Evolutionary conservation across 2,329 filamentous ascomycete species (phyloP).

Genomic region (Xylaria sp.): DNA sequence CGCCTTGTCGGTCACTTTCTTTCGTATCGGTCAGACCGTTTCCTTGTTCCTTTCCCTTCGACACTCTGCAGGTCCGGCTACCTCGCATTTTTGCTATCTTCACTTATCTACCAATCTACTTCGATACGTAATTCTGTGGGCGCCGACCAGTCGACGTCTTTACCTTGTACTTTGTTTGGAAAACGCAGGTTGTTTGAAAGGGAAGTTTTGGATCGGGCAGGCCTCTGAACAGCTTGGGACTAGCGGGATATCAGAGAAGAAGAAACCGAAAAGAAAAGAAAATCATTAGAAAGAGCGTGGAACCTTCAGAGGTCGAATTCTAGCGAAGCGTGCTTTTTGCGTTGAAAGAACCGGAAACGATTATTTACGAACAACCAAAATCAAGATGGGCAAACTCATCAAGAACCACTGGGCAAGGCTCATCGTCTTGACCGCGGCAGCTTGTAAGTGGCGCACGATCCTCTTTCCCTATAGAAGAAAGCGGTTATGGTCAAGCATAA

Average conservation of each 20-base stretch:
- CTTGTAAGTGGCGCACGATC: slow-evolving; percentile 52
- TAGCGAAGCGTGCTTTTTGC: slow-evolving; percentile 27
- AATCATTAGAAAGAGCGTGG: slow-evolving; percentile 37
- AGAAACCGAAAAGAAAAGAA: slow-evolving; percentile 13
- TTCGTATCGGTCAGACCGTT: slow-evolving; percentile 53
- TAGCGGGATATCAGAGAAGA: slow-evolving; percentile 20
- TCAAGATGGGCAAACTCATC: slow-evolving; percentile 92
- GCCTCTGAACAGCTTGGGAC: slow-evolving; percentile 38
- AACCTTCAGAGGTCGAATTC: slow-evolving; percentile 37
- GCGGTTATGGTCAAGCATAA: not conserved
- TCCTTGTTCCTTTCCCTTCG: slow-evolving; percentile 46
- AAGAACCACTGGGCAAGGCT: slow-evolving; percentile 99
- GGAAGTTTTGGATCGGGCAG: slow-evolving; percentile 27
- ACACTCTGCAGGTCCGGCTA: slow-evolving; percentile 64
- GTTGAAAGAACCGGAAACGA: slow-evolving; percentile 23
- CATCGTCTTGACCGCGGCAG: slow-evolving; percentile 85
- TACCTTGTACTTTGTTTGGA: slow-evolving; percentile 37
- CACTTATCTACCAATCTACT: slow-evolving; percentile 24
- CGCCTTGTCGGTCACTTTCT: slow-evolving; percentile 63
- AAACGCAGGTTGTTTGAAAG: slow-evolving; percentile 29
- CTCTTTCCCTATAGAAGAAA: not conserved
- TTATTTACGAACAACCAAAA: slow-evolving; percentile 31
- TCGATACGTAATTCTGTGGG: slow-evolving; percentile 32
- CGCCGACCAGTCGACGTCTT: slow-evolving; percentile 34
- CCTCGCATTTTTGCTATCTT: slow-evolving; percentile 53